A percentile compares a stretch with the other conserved stretches of the same genome.
Evolutionary conservation across 129 eudicot genomes (phyloP).

Genomic region (Smallanthus sonchifolius): DNA sequence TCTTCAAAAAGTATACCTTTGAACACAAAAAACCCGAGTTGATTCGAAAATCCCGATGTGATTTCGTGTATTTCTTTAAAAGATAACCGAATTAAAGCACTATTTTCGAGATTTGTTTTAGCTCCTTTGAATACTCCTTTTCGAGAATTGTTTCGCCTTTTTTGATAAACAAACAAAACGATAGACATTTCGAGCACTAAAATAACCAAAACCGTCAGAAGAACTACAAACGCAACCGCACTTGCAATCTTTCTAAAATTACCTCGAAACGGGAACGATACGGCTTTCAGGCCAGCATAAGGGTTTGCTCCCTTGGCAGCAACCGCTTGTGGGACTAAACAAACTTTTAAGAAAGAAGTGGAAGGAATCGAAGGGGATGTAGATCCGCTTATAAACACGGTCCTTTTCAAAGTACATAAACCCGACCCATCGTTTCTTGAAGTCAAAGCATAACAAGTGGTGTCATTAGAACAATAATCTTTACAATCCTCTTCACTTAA

Average conservation of each 20-base stretch:
- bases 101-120: conserved; percentile 40
- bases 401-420: conserved; percentile 64
- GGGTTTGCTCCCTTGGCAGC: conserved; percentile 52
- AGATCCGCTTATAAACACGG: conserved; percentile 68
- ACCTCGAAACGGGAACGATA: conserved; percentile 27
- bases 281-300: conserved; percentile 12
- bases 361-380: conserved; percentile 46
- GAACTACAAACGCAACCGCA: conserved; percentile 43
- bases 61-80: conserved; percentile 67
- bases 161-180: conserved; percentile 40
- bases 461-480: conserved; percentile 57
- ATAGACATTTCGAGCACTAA: conserved; percentile 37
- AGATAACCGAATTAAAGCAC: conserved; percentile 46
- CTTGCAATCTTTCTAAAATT: conserved; percentile 30
- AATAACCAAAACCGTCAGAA: conserved; percentile 40
- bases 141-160: conserved; percentile 30
- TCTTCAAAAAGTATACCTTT: conserved; percentile 54
- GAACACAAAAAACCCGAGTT: conserved; percentile 53
- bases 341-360: conserved; percentile 57
- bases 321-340: conserved; percentile 78
- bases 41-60: conserved; percentile 45
- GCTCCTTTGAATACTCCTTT: conserved; percentile 46
- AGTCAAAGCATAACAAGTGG: conserved; percentile 64
- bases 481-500: conserved; percentile 58
- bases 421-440: conserved; percentile 82